phyloP scores from a whole-genome alignment of 495 filamentous ascomycete species.

The Daldinia vernicosa region DNA sequence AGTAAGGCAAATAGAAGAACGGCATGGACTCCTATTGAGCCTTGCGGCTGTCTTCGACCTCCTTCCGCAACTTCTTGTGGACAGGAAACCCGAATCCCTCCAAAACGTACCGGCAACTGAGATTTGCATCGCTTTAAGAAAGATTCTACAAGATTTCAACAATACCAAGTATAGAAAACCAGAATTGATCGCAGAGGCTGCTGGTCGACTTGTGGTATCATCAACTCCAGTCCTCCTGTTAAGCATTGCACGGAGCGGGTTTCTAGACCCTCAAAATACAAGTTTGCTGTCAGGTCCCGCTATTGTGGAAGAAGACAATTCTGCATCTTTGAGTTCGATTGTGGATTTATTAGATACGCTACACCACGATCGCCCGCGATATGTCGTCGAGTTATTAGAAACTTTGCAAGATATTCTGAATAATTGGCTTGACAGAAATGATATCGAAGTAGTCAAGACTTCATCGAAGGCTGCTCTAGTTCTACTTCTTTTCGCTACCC shows the following conservation, averaged over 20 bases:
- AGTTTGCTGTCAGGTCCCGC: constrained; percentile 18
- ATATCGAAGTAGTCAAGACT: constrained; percentile 53
- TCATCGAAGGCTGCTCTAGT: constrained; percentile 55
- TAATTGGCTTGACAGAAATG: constrained; percentile 53
- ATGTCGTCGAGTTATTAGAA: constrained; percentile 40
- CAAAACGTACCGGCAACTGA: constrained; percentile 21
- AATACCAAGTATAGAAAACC: constrained; percentile 64
- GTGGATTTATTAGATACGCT: constrained; percentile 19
- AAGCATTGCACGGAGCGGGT: neutral
- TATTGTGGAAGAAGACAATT: constrained; percentile 25
- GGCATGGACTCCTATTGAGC: constrained; percentile 73
- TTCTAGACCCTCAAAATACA: neutral
- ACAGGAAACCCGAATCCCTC: constrained; percentile 5
- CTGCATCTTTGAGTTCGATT: constrained; percentile 4
- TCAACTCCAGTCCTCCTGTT: constrained; percentile 51
- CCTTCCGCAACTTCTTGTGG: constrained; percentile 44
- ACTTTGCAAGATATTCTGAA: constrained; percentile 41
- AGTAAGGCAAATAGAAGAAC: constrained; percentile 68
- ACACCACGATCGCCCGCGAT: constrained; percentile 10
- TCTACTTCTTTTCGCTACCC: constrained; percentile 49
- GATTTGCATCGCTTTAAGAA: constrained; percentile 34
- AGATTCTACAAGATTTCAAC: constrained; percentile 49
- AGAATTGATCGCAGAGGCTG: constrained; percentile 73
- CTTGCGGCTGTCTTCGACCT: constrained; percentile 59
- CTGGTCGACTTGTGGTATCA: constrained; percentile 64